Evolutionary conservation across 371 early-diverging fungal species (phyloP), one percentile per base, ranked within the genome.

Genomic region (Mortierella sp.): DNA sequence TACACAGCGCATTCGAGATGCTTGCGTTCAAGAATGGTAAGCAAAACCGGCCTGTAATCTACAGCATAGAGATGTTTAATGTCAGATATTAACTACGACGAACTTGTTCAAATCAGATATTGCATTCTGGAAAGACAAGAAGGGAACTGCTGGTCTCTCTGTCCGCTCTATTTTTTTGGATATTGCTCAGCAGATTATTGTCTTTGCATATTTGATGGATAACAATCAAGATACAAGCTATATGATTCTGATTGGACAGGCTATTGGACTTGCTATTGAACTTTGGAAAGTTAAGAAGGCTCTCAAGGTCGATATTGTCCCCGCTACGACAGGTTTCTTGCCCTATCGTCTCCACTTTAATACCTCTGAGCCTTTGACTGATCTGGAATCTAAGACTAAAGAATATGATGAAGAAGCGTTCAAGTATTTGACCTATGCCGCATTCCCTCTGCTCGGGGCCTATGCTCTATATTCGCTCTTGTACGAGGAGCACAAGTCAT

Each of bases 21-120:
- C 85, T 97, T 69, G 98, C 98, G 0, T 97, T 97, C 84, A 98
- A 96, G 86, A 97, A 96, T 78, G 96, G 95, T 93, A 85, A 62
- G 19, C 2, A 4, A 13, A 13, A 43, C 4, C 15, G 47, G 47
- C 11, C 3, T 16, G 45, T n/a, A 0, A 15, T 22, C 43, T 57
- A 6, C 9, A 47, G 52, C 1, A 36, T 60, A 22, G 22, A 10
- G 36, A 15, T 24, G 38, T 1, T 28, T 28, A 15, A 15, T 16
- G n/a, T n/a, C 8, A 8, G 50, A 50, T 50, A 50, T n/a, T 24
- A 40, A 7, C 63, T 60, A 22, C 4, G 36, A 16, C 58, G 13
- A 9, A 28, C 9, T 40, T 22, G 7, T 32, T 15, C 40, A 5
- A 41, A 11, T 24, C 74, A 94, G 96, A 97, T 81, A 94, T 97